Evolutionary conservation across 345 rosid species (phyloP), one percentile per base, ranked within the genome.

Genomic region (Salix caprea): DNA sequence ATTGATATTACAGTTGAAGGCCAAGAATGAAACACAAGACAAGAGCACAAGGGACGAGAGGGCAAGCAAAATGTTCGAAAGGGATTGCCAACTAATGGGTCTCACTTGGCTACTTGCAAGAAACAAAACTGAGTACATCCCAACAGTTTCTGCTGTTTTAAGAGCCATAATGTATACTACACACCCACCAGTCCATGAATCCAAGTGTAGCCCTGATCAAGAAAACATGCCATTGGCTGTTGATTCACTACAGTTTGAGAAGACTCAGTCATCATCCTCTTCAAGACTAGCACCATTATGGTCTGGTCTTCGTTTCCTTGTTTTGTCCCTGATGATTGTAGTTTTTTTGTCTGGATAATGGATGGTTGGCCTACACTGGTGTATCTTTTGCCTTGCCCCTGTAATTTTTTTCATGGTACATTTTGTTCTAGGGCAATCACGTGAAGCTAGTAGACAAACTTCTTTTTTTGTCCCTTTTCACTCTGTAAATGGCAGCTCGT

Each of bases 201-300:
- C 91, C 72, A 90, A 85, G 81, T 96, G 99, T 42, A 96, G 97
- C 80, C 98, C 98, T 16, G 98, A 94, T 86, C 98, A 94, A 79
- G 99, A 96, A 86, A 92, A 94, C 91, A 96, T 96, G 99, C 99
- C 99, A 2, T 84, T 96, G 71, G 99, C 99, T 52, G 98, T 94
- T 65, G 99, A 96, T 86, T 96, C 99, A 67, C 92, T 93, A 7
- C 96, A 93, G 88, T 87, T 96, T 64, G 88, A 87, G 46, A 83
- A 52, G 73, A 80, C 84, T 34, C 83, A 79, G 70, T 82, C 98
- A 18, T 73, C 87, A 26, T 82, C 93, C 23, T 58, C 62, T 9
- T 4, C 62, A 58, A 10, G 14, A 8, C 65, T 85, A 4, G 37
- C 76, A 7, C 50, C 79, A 13, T 65, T 76, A 8, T 28, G 69